Evolutionary conservation across 495 filamentous ascomycete genomes (phyloP), one percentile per base, ranked within the genome.

Genomic region (Aspergillus olivimuriae): DNA sequence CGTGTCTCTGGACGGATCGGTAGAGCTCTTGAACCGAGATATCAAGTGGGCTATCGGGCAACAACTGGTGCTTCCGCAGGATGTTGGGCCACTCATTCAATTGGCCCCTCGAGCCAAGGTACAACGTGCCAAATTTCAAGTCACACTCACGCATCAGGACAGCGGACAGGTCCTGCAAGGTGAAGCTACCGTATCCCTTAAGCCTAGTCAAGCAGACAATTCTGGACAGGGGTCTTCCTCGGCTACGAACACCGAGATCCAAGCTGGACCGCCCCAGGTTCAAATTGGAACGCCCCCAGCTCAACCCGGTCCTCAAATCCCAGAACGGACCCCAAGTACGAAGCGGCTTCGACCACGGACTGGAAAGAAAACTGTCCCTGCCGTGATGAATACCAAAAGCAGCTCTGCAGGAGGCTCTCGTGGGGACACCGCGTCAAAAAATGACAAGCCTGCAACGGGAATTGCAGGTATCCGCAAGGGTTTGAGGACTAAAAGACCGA

Each of bases 81-180:
- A 37, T 21, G n/a, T 14, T 2, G 32, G 44, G 5, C 30, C 31
- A 4, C 34, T 49, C 2, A 38, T 56, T 11, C 7, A 47, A 12
- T 17, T 55, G 12, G 41, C 39, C 5, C 41, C 24, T 10, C 34
- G 40, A 26, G 41, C 37, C 15, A 51, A 28, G 28, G 39, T 34
- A 10, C 48, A 47, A 6, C 34, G 14, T 24, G 48, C 48, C 22
- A 32, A 43, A 6, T 9, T 51, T 15, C 15, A 7, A 26, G n/a
- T 55, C 4, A 49, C 2, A n/a, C 14, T 56, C 7, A 43, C 45
- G 14, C 43, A 33, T 8, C 21, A 11, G 16, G 35, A 9, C n/a
- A 53, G 33, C 3, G 46, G 46, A 4, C 47, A 55, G n/a, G 33
- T 33, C 16, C 36, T 48, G 7, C 41, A 47, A 33, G 52, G 48